These are phyloP conservation scores for Pleurotus citrinopileatus DNA, from an alignment of 768 basidiomycete species.

Conservation along the genomic window DNA sequence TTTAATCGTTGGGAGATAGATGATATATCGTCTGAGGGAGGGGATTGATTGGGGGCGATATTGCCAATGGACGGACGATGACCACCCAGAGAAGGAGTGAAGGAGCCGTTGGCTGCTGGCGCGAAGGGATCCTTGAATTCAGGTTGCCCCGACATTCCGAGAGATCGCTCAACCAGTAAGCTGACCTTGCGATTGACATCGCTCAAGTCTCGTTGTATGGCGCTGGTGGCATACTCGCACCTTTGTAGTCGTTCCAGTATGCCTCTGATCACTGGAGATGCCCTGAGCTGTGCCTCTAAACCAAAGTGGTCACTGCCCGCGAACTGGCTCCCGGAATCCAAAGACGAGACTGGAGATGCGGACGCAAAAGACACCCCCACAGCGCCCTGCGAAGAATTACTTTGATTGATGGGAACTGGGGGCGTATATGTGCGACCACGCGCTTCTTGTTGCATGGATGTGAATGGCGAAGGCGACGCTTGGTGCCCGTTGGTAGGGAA, in stretches of 20 bases:
- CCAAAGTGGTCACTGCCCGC: constrained; percentile 44
- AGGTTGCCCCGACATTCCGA: constrained; percentile 47
- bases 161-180: constrained; percentile 66
- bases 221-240: constrained; percentile 65
- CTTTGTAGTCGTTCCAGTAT: constrained; percentile 71
- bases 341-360: constrained; percentile 74
- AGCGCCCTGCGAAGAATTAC: constrained; percentile 40
- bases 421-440: constrained; percentile 43
- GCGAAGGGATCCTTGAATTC: constrained; percentile 86
- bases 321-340: constrained; percentile 71
- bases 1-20: constrained; percentile 78
- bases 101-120: constrained; percentile 30
- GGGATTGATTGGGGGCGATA: constrained; percentile 70
- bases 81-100: constrained; percentile 34
- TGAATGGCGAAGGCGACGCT: constrained; percentile 32
- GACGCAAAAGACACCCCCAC: constrained; percentile 49
- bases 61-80: constrained; percentile 63
- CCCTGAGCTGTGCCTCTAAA: constrained; percentile 73
- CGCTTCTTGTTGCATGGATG: constrained; percentile 32
- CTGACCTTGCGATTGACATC: constrained; percentile 80
- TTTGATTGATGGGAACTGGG: constrained; percentile 35
- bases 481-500: constrained; percentile 16
- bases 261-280: constrained; percentile 74
- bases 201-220: constrained; percentile 70
- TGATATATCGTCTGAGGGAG: constrained; percentile 66